These are phyloP conservation scores for Barnettozyma pratensis DNA, from an alignment of 805 yeast genomes.

Conservation along the genomic window DNA sequence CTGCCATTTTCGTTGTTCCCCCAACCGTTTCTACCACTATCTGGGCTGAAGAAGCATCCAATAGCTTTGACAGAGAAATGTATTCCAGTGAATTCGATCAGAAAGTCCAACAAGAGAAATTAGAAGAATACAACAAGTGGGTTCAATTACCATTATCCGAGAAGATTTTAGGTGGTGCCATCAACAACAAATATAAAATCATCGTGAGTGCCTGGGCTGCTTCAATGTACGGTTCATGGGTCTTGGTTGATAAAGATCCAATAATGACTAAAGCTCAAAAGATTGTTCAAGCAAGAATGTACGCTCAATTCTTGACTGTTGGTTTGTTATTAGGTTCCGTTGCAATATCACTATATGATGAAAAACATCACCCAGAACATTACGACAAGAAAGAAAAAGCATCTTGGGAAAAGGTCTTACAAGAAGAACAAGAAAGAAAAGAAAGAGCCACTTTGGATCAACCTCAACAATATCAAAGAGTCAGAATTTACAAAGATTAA, in stretches of 20 bases:
- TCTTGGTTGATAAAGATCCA: slow-evolving; percentile 63
- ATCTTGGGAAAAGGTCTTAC: slow-evolving; percentile 45
- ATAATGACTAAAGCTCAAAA: slow-evolving; percentile 73
- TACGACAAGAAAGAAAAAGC: slow-evolving; percentile 29
- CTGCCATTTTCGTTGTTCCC: slow-evolving; percentile 66
- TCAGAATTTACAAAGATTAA: slow-evolving; percentile 29
- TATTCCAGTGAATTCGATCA: slow-evolving; percentile 43
- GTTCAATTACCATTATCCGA: slow-evolving; percentile 41
- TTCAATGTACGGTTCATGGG: slow-evolving; percentile 78
- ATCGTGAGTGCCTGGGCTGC: slow-evolving; percentile 76
- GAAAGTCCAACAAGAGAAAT: slow-evolving; percentile 24
- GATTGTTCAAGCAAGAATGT: slow-evolving; percentile 85
- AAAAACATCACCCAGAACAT: slow-evolving; percentile 42
- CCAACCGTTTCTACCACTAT: slow-evolving; percentile 58
- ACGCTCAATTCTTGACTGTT: slow-evolving; percentile 81
- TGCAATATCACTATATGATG: slow-evolving; percentile 60
- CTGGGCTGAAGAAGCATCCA: slow-evolving; percentile 67
- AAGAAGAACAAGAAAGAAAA: slow-evolving; percentile 36
- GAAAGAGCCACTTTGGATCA: slow-evolving; percentile 12
- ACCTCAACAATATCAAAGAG: slow-evolving; percentile 29
- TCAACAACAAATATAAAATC: slow-evolving; percentile 58
- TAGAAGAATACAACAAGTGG: slow-evolving; percentile 50
- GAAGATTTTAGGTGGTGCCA: slow-evolving; percentile 42
- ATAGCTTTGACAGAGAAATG: slow-evolving; percentile 54
- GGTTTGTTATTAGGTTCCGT: slow-evolving; percentile 64